These are phyloP conservation scores for Isoetes taiwanensis DNA, from an alignment of 75 land plant species.

Conservation along the genomic window DNA sequence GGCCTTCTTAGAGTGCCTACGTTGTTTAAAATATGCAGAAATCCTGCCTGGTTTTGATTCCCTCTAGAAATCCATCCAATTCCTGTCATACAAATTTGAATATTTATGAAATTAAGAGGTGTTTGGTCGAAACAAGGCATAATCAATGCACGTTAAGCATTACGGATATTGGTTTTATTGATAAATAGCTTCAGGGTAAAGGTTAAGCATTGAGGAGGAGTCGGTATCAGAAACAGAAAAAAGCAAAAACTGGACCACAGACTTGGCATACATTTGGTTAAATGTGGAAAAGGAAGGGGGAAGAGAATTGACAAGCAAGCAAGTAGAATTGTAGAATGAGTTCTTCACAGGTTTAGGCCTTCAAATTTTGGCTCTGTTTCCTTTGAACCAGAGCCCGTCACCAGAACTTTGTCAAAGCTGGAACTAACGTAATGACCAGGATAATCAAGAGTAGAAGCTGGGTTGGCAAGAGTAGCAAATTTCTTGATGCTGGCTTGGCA, in stretches of 20 bases:
- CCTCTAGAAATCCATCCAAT: conserved; percentile 88
- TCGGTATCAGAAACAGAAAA: conserved; percentile 44
- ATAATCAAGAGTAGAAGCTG: no score
- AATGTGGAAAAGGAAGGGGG: conserved; percentile 89
- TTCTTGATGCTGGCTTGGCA: no score
- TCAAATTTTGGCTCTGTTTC: no score
- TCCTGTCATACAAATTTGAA: conserved; percentile 52
- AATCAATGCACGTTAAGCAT: conserved; percentile 46
- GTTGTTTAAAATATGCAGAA: conserved; percentile 41
- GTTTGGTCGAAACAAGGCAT: conserved; percentile 51
- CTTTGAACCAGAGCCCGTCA: no score
- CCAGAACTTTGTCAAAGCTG: no score
- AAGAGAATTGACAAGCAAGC: conserved; percentile 55
- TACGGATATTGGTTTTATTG: conserved; percentile 25
- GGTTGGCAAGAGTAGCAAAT: no score
- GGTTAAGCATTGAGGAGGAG: conserved; percentile 59
- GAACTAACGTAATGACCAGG: no score
- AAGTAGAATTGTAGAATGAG: conserved; percentile 58
- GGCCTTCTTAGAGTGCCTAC: conserved; percentile 48
- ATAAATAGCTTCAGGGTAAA: conserved; percentile 53
- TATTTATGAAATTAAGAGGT: conserved; percentile 46
- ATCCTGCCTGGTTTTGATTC: conserved; percentile 40
- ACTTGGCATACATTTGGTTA: conserved; percentile 28
- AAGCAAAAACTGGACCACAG: conserved; percentile 38
- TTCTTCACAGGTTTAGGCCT: conserved; percentile 43